phyloP scores from a whole-genome alignment of 2,329 filamentous ascomycete genomes.

The Colletotrichum sp. region DNA sequence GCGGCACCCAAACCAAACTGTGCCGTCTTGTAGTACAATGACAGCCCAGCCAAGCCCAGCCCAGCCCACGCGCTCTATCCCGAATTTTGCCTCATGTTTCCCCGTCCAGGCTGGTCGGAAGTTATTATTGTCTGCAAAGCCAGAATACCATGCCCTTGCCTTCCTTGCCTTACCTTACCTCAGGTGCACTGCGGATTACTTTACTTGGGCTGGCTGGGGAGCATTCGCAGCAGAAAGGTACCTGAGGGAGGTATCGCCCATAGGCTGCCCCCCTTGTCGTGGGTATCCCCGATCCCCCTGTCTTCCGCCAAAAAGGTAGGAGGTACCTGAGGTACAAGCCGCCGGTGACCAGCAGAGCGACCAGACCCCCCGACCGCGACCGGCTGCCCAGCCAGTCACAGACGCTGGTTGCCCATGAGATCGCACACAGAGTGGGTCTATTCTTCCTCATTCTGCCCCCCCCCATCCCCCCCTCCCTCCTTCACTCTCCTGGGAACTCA shows the following conservation, averaged over 20 bases:
- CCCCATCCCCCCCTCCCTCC: background rate
- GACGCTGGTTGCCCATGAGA: conserved; percentile 10
- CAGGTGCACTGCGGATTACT: background rate
- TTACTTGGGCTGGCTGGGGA: conserved; percentile 2
- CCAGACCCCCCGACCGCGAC: background rate
- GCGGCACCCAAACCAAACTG: background rate
- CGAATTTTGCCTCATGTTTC: background rate
- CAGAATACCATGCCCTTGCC: background rate
- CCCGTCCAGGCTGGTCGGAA: background rate
- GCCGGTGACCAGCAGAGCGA: background rate
- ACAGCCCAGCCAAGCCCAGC: background rate
- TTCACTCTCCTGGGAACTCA: conserved; percentile 8
- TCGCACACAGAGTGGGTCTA: conserved; percentile 3
- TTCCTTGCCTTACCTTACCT: background rate
- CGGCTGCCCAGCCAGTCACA: conserved; percentile 13
- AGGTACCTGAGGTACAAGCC: conserved; percentile 6
- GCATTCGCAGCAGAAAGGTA: background rate
- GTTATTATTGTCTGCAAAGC: background rate
- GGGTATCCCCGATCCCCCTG: conserved; percentile 3
- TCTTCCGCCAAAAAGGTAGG: conserved; percentile 5
- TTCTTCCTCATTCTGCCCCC: conserved; percentile 14
- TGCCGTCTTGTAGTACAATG: background rate
- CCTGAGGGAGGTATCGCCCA: background rate
- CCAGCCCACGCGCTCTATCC: background rate
- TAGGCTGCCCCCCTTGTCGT: background rate